Base-by-base conservation (phyloP, 1,139 yeast genomes). In the Hyphopichia burtonii region DNA sequence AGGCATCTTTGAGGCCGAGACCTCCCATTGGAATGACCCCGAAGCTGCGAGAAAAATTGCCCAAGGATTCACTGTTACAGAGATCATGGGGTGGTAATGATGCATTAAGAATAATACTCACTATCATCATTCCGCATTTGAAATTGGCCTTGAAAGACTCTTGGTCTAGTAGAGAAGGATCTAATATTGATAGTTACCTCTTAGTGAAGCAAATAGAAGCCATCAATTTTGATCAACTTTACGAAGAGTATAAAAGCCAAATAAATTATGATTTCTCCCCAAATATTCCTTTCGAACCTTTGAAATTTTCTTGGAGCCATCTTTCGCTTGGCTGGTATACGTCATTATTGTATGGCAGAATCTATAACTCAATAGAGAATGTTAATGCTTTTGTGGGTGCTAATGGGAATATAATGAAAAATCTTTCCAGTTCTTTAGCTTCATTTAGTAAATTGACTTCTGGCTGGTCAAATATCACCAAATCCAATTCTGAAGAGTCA, bases 291-390 rank as follows among this genome's bases (percentile, higher is more conserved):
- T 69, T 80, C 41, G 78, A 78, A 41, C 74, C 75, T 3, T 65
- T 84, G 46, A 66, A 59, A 41, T 82, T 86, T 48, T 59, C 63
- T 11, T 86, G 96, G 93, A 76, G 78, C 36, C 67, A 68, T 36
- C 53, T 75, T 8, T 80, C 93, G 0, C 66, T 86, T 31, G 90
- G 91, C 0, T 89, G 96, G 96, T 83, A 87, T 56, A 71, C 77
- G 36, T 77, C 86, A 12, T 65, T 86, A 14, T 56, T 87, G 28
- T 87, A 90, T 82, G 80, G 84, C 1, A 70, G 74, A 41, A 74
- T 87, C 1, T 87, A 78, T 55, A 74, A 76, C 39, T 62, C 73
- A 19, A 68, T 71, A 10, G 70, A 67, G 33, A 45, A 38, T 15
- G 55, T 59, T 3, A 49, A 49, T 28, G 37, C 34, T n/a, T 49